Evolutionary conservation across 805 yeast species (phyloP).

Genomic region (Wickerhamiella vanderwaltii): DNA sequence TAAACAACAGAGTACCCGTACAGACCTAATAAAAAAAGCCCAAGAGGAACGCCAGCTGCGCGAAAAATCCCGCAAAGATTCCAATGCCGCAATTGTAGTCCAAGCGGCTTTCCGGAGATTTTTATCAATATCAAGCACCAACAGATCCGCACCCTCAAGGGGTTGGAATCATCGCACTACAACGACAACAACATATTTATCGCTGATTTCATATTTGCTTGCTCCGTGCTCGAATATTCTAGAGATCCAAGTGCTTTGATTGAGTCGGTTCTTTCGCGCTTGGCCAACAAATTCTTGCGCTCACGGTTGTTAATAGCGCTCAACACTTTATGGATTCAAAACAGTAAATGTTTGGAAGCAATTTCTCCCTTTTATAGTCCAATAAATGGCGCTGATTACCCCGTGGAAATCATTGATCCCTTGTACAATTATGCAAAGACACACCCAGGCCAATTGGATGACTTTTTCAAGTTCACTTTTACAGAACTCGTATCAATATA

Average conservation of each 20-base stretch:
- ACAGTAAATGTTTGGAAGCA: background rate
- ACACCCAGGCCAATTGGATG: background rate
- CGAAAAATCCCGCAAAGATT: slow-evolving; percentile 40
- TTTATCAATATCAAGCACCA: slow-evolving; percentile 26
- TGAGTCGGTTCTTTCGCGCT: background rate
- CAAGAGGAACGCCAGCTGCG: slow-evolving; percentile 54
- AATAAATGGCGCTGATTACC: background rate
- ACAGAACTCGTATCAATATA: background rate
- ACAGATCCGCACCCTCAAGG: slow-evolving; percentile 27
- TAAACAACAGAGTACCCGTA: slow-evolving; percentile 29
- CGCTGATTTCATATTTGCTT: slow-evolving; percentile 8
- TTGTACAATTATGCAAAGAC: slow-evolving; percentile 1
- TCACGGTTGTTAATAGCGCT: background rate
- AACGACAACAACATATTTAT: slow-evolving; percentile 16
- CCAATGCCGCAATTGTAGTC: slow-evolving; percentile 38
- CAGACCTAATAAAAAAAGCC: slow-evolving; percentile 47
- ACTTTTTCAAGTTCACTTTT: background rate
- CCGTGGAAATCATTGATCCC: slow-evolving; percentile 1
- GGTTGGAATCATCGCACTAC: background rate
- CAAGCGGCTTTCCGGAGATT: slow-evolving; percentile 39
- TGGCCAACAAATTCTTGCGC: background rate
- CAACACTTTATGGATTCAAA: background rate
- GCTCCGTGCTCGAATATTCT: background rate
- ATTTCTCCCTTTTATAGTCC: background rate
- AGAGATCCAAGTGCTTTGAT: background rate